Conservation (phyloP, 768 basidiomycete species). For the Tricholoma sp. region DNA sequence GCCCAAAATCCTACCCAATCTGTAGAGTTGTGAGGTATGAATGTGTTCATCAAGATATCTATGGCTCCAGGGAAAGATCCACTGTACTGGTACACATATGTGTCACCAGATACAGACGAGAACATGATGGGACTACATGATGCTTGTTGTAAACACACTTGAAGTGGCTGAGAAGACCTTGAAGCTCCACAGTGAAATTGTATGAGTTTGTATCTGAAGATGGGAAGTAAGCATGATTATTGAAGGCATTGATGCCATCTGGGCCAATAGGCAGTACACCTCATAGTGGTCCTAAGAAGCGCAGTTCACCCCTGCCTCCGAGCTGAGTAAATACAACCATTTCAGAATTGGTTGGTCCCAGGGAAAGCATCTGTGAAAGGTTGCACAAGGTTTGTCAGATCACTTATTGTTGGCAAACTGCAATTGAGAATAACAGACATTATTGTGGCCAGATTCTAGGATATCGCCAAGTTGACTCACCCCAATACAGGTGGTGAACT, state of each 20-base stretch:
- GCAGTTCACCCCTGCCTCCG: background rate
- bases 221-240: background rate
- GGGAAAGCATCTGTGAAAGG: background rate
- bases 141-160: background rate
- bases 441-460: background rate
- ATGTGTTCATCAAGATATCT: background rate
- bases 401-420: background rate
- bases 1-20: slow-evolving; percentile 12
- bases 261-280: slow-evolving; percentile 1
- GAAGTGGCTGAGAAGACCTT: background rate
- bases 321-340: background rate
- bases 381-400: background rate
- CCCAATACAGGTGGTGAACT: background rate
- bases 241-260: background rate
- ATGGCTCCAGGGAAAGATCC: background rate
- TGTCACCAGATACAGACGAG: background rate
- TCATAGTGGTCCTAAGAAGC: background rate
- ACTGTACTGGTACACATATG: background rate
- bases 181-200: background rate
- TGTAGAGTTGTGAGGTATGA: background rate
- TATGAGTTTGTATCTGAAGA: background rate
- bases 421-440: background rate
- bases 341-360: background rate
- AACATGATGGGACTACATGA: background rate
- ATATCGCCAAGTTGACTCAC: background rate